Evolutionary conservation across 768 basidiomycete species (phyloP).

Genomic region (Tulasnella sp.): DNA sequence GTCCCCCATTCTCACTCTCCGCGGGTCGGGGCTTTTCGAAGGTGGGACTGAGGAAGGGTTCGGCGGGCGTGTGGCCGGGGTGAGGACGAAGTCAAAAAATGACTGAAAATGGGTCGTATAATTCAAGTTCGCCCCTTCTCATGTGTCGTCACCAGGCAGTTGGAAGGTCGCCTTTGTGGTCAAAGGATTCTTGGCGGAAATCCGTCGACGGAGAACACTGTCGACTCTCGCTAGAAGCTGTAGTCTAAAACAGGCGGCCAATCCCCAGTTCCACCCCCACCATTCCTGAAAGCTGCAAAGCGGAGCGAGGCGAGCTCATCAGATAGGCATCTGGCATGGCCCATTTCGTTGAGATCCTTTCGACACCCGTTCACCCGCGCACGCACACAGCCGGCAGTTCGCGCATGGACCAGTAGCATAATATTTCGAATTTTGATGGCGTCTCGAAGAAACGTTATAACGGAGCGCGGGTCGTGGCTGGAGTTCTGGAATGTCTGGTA

Average conservation of each 20-base stretch:
- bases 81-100: neutral
- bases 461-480: no score
- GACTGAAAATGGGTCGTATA: neutral
- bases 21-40: neutral
- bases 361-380: neutral
- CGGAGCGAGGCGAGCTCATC: neutral
- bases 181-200: neutral
- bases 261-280: neutral
- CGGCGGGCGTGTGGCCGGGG: neutral
- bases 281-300: no score
- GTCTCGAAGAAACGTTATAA: neutral
- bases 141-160: neutral
- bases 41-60: neutral
- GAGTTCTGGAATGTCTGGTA: neutral
- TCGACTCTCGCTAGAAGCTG: neutral
- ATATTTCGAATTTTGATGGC: neutral
- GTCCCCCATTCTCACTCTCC: neutral
- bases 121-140: neutral
- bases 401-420: neutral
- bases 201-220: constrained; percentile 6
- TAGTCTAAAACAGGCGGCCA: neutral
- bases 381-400: no score
- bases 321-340: neutral
- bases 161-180: neutral
- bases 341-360: neutral